Conservation (phyloP, 2,329 filamentous ascomycete species). For the Phialocephala sp. region DNA sequence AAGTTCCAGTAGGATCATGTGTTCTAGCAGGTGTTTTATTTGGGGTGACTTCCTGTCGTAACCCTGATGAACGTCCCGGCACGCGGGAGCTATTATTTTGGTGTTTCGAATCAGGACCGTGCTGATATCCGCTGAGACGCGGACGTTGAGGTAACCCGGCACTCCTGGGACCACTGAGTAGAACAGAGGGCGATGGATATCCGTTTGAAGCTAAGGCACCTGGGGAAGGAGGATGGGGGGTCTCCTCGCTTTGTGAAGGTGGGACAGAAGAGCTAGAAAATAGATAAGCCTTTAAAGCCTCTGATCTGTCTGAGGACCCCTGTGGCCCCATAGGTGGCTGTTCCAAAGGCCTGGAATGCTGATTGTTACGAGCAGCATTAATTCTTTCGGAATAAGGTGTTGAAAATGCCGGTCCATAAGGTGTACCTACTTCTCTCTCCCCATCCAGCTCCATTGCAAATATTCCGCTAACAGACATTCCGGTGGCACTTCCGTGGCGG, state of each 20-base stretch:
- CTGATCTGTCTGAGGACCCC: constrained; percentile 46
- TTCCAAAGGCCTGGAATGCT: constrained; percentile 23
- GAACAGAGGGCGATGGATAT: constrained; percentile 20
- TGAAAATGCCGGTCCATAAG: constrained; percentile 70
- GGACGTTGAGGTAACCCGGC: constrained; percentile 21
- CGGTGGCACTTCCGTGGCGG: constrained; percentile 50
- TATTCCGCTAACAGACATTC: constrained; percentile 58
- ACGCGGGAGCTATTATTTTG: constrained; percentile 26
- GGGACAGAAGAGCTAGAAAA: constrained; percentile 47
- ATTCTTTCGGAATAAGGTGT: constrained; percentile 69
- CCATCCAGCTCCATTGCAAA: constrained; percentile 74
- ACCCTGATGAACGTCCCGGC: constrained; percentile 39
- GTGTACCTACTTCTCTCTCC: constrained; percentile 54
- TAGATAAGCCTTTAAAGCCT: constrained; percentile 63
- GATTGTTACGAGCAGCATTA: constrained; percentile 53
- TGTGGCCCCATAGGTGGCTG: constrained; percentile 19
- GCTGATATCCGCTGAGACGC: constrained; percentile 26
- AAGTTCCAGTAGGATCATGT: constrained; percentile 31
- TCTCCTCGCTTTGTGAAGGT: background rate
- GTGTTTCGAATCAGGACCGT: constrained; percentile 27
- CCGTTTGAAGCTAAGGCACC: constrained; percentile 12
- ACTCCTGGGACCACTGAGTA: constrained; percentile 25
- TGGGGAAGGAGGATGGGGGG: constrained; percentile 34
- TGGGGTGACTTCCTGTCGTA: constrained; percentile 43
- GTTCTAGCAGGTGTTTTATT: constrained; percentile 39